Evolutionary conservation across 306 rosid species (phyloP).

Genomic region (Fragaria iinumae): DNA sequence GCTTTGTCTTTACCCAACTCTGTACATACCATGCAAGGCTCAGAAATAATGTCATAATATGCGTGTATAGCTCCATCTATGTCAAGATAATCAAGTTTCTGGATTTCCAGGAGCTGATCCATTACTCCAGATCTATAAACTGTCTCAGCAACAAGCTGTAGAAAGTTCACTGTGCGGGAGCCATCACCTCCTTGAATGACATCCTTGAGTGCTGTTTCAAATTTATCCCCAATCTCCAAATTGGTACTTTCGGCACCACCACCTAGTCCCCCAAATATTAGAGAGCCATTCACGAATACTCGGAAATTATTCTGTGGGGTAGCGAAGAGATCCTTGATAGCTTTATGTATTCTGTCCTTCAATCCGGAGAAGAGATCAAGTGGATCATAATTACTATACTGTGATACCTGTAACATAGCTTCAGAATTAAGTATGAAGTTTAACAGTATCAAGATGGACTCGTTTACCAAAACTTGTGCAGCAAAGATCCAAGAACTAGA

Average conservation of each 20-base stretch:
- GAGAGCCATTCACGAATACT: slow-evolving; percentile 80
- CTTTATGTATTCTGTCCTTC: slow-evolving; percentile 71
- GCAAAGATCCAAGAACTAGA: not conserved
- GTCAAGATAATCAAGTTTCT: slow-evolving; percentile 81
- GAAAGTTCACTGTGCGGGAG: slow-evolving; percentile 50
- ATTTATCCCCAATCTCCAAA: slow-evolving; percentile 47
- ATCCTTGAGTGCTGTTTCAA: slow-evolving; percentile 79
- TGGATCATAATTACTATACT: slow-evolving; percentile 74
- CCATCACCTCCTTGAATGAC: slow-evolving; percentile 58
- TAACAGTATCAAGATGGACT: not conserved
- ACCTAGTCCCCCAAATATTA: slow-evolving; percentile 82
- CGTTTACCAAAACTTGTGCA: not conserved
- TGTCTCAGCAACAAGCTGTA: slow-evolving; percentile 69
- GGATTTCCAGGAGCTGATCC: slow-evolving; percentile 72
- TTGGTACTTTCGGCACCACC: slow-evolving; percentile 64
- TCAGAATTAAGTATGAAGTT: slow-evolving; percentile 11
- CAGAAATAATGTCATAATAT: slow-evolving; percentile 62
- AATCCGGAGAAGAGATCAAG: slow-evolving; percentile 86
- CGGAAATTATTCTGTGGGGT: slow-evolving; percentile 95
- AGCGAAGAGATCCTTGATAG: slow-evolving; percentile 70
- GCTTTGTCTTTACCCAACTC: slow-evolving; percentile 50
- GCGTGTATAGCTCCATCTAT: slow-evolving; percentile 95
- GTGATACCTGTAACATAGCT: slow-evolving; percentile 56
- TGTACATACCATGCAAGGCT: slow-evolving; percentile 67
- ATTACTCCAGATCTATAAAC: slow-evolving; percentile 58